Evolutionary conservation across 805 yeast genomes (phyloP).

Genomic region (Wickerhamiella occidentalis): DNA sequence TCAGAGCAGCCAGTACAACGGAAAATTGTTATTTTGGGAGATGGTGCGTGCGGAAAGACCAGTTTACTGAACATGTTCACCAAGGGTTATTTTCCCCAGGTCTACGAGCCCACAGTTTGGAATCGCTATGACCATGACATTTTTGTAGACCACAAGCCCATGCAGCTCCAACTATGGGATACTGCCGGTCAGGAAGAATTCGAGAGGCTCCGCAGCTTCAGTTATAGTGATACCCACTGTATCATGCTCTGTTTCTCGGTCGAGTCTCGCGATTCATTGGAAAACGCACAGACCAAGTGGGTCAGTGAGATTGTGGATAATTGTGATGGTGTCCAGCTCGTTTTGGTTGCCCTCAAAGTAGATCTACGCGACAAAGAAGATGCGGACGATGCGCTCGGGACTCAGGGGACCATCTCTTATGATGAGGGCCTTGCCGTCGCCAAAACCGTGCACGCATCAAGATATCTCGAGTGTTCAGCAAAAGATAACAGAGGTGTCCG

Average conservation of each 20-base stretch:
- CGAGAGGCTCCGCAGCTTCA: slow-evolving; percentile 81
- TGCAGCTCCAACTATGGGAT: slow-evolving; percentile 91
- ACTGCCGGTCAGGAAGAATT: slow-evolving; percentile 99
- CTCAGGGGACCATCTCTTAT: slow-evolving; percentile 44
- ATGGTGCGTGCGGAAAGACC: slow-evolving; percentile 98
- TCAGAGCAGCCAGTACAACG: slow-evolving; percentile 49
- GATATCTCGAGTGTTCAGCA: slow-evolving; percentile 94
- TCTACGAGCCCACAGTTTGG: slow-evolving; percentile 95
- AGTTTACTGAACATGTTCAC: slow-evolving; percentile 90
- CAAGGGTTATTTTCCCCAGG: slow-evolving; percentile 95
- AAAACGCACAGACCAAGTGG: slow-evolving; percentile 93
- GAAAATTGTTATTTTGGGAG: slow-evolving; percentile 88
- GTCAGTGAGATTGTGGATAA: slow-evolving; percentile 94
- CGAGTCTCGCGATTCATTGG: slow-evolving; percentile 87
- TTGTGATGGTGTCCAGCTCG: slow-evolving; percentile 91
- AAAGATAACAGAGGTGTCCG: slow-evolving; percentile 96
- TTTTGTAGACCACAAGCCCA: slow-evolving; percentile 85
- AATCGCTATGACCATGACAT: slow-evolving; percentile 96
- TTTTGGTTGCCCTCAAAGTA: slow-evolving; percentile 87
- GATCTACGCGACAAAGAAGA: slow-evolving; percentile 69
- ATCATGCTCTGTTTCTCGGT: slow-evolving; percentile 93
- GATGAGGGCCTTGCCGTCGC: slow-evolving; percentile 93
- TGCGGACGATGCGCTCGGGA: slow-evolving; percentile 27
- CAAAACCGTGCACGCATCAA: slow-evolving; percentile 80
- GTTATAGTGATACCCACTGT: slow-evolving; percentile 92